Evolutionary conservation across 371 early-diverging fungal species (phyloP).

Genomic region (Syncephalis plumigaleata): DNA sequence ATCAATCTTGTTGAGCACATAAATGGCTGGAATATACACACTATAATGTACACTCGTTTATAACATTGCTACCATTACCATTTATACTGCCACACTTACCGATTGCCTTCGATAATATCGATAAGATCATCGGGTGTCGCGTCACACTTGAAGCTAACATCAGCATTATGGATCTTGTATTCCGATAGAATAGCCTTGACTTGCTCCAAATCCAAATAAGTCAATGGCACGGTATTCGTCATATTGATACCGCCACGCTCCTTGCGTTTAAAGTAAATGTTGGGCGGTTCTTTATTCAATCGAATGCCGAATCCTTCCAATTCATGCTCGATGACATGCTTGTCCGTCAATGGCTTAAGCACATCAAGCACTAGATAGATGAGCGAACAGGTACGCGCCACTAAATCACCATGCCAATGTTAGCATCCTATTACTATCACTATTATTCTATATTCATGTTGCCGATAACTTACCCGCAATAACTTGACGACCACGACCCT

Average conservation of each 20-base stretch:
- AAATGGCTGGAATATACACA: slow-evolving; percentile 65
- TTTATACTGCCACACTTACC: no score
- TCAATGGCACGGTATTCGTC: slow-evolving; percentile 73
- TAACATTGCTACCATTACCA: no score
- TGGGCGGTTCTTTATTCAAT: slow-evolving; percentile 91
- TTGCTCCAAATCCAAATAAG: slow-evolving; percentile 64
- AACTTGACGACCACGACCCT: slow-evolving; percentile 97
- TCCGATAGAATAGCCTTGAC: slow-evolving; percentile 82
- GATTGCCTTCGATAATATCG: slow-evolving; percentile 87
- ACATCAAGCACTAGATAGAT: slow-evolving; percentile 95
- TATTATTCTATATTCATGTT: no score
- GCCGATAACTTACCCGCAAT: slow-evolving; percentile 24
- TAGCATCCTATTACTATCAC: no score
- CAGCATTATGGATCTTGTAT: slow-evolving; percentile 87
- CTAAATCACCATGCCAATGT: no score
- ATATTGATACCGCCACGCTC: slow-evolving; percentile 89
- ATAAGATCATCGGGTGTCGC: slow-evolving; percentile 88
- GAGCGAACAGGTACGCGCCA: slow-evolving; percentile 88
- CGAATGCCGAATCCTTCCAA: slow-evolving; percentile 98
- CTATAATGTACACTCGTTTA: slow-evolving; percentile 2
- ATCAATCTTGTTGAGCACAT: slow-evolving; percentile 94
- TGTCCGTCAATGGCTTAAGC: slow-evolving; percentile 85
- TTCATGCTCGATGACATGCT: slow-evolving; percentile 92
- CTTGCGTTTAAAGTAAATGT: slow-evolving; percentile 87
- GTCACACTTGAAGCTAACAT: slow-evolving; percentile 76